Evolutionary conservation across 2,329 filamentous ascomycete species (phyloP).

Genomic region (Cadophora gregata): DNA sequence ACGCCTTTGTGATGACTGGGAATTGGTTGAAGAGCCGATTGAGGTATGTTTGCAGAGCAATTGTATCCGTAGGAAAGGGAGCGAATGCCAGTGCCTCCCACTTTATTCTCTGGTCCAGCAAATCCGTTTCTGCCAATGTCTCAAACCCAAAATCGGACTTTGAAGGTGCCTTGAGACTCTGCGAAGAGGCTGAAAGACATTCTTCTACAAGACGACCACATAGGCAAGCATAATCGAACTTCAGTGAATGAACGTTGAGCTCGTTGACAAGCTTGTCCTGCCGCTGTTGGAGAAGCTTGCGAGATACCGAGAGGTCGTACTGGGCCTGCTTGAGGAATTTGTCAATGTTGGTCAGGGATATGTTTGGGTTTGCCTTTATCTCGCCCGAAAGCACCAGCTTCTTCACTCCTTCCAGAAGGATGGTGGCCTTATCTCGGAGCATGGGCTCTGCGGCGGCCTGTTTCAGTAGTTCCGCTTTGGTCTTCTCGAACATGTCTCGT

Average conservation of each 20-base stretch:
- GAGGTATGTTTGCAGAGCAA: constrained; percentile 55
- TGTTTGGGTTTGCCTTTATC: constrained; percentile 2
- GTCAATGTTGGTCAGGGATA: constrained; percentile 48
- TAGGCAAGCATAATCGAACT: constrained; percentile 59
- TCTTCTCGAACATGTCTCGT: constrained; percentile 53
- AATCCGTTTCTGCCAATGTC: constrained; percentile 56
- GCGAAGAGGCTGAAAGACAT: constrained; percentile 51
- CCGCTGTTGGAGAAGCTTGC: constrained; percentile 51
- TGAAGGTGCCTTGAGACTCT: constrained; percentile 30
- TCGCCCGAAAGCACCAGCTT: not conserved
- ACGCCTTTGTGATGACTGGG: constrained; percentile 48
- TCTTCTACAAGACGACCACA: constrained; percentile 61
- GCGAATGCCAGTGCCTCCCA: constrained; percentile 63
- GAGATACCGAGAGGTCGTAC: constrained; percentile 58
- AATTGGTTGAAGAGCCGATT: constrained; percentile 53
- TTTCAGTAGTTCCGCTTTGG: constrained; percentile 50
- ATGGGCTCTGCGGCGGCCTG: constrained; percentile 41
- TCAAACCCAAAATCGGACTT: constrained; percentile 49
- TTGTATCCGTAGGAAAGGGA: constrained; percentile 50
- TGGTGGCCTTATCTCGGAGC: constrained; percentile 43
- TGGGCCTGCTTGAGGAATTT: constrained; percentile 57
- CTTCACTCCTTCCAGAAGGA: constrained; percentile 43
- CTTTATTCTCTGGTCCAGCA: constrained; percentile 56
- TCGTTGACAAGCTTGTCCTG: constrained; percentile 53
- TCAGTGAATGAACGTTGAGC: constrained; percentile 54